A percentile compares a stretch with the other conserved stretches of the same genome.
phyloP scores from a whole-genome alignment of 2,329 filamentous ascomycete genomes.

The Pseudopyrenochaeta lycopersici region DNA sequence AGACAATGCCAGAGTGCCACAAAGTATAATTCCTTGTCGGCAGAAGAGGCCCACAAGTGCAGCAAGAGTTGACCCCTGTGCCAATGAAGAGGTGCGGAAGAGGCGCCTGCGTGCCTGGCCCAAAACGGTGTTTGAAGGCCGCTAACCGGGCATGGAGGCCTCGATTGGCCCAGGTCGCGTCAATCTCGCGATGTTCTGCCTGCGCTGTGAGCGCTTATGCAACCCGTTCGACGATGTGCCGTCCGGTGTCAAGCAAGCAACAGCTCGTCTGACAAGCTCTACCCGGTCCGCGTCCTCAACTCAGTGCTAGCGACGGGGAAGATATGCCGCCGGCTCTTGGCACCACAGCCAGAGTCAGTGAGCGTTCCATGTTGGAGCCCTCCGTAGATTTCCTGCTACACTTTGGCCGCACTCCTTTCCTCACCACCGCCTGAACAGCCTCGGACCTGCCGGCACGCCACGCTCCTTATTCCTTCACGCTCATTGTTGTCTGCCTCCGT shows the following conservation, averaged over 20 bases:
- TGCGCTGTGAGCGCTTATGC: constrained; percentile 21
- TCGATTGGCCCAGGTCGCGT: constrained; percentile 19
- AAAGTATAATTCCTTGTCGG: background rate
- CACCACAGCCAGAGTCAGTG: constrained; percentile 7
- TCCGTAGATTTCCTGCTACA: constrained; percentile 19
- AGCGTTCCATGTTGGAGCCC: constrained; percentile 16
- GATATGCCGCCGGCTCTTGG: constrained; percentile 13
- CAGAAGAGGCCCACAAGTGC: background rate
- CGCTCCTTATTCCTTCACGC: constrained; percentile 18
- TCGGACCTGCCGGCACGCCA: constrained; percentile 11
- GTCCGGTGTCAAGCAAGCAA: constrained; percentile 14
- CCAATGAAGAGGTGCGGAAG: constrained; percentile 9
- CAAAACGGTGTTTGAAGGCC: background rate
- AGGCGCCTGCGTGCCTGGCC: constrained; percentile 7
- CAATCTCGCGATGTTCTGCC: constrained; percentile 10
- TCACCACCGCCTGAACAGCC: constrained; percentile 25
- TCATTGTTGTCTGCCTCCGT: constrained; percentile 10
- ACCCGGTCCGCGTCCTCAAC: constrained; percentile 18
- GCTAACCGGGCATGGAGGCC: background rate
- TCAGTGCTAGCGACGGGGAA: constrained; percentile 21
- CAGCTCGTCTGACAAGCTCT: constrained; percentile 17
- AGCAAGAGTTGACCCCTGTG: background rate
- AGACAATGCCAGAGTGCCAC: background rate
- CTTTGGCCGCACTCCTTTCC: constrained; percentile 20
- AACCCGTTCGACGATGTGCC: constrained; percentile 11